Evolutionary conservation across 257 asterid genomes (phyloP).

Genomic region (Fraxinus cuspidata): DNA sequence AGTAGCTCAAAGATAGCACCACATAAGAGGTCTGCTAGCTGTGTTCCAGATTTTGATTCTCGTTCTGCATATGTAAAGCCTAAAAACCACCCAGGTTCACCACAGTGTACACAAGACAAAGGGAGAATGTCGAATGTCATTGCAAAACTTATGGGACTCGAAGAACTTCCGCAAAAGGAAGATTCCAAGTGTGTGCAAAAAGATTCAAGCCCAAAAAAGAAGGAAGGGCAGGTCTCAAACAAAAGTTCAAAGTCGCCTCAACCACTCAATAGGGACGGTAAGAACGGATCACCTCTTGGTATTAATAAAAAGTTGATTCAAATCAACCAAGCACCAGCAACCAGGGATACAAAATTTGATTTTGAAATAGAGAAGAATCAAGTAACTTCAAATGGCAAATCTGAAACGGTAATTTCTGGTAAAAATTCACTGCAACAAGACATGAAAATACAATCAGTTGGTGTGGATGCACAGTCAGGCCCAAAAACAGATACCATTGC

Average conservation of each 20-base stretch:
- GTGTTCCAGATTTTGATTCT: slow-evolving; percentile 44
- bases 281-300: slow-evolving; percentile 18
- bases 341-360: slow-evolving; percentile 32
- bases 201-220: slow-evolving; percentile 36
- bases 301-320: slow-evolving; percentile 17
- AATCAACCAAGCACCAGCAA: slow-evolving; percentile 22
- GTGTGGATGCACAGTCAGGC: slow-evolving; percentile 26
- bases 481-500: slow-evolving; percentile 15
- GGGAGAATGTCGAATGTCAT: slow-evolving; percentile 78
- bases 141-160: slow-evolving; percentile 95
- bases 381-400: slow-evolving; percentile 27
- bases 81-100: slow-evolving; percentile 32
- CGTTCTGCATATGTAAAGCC: slow-evolving; percentile 31
- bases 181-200: slow-evolving; percentile 26
- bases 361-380: slow-evolving; percentile 31
- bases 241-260: slow-evolving; percentile 21
- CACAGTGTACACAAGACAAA: slow-evolving; percentile 47
- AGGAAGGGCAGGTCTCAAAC: slow-evolving; percentile 30
- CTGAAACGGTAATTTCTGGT: slow-evolving; percentile 28
- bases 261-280: slow-evolving; percentile 13
- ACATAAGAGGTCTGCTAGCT: slow-evolving; percentile 56
- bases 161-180: slow-evolving; percentile 56
- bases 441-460: slow-evolving; percentile 17
- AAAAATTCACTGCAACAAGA: slow-evolving; percentile 35
- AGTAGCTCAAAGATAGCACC: slow-evolving; percentile 34